phyloP scores from a whole-genome alignment of 108 stramenopile genomes.

The Skeletonema costatum region DNA sequence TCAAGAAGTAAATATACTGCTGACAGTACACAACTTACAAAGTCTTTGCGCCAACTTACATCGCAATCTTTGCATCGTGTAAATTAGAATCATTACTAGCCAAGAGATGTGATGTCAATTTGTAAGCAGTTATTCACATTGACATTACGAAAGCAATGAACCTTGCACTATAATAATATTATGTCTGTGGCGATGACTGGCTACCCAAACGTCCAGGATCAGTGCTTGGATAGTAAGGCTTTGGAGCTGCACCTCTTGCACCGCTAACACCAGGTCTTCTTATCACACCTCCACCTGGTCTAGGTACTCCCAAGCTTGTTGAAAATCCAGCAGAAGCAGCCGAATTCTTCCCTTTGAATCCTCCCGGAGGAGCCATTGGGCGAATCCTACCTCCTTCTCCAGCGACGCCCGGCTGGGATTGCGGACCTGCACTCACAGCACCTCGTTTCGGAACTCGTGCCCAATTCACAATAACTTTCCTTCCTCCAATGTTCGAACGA shows the following conservation, averaged over 20 bases:
- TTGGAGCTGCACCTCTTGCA: conserved; percentile 44
- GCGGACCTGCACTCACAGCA: conserved; percentile 40
- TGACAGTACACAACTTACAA: background rate
- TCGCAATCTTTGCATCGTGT: background rate
- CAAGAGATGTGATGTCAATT: background rate
- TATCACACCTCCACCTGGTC: conserved; percentile 76
- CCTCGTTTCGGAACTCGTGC: conserved; percentile 87
- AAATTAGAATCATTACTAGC: background rate
- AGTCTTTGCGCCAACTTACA: background rate
- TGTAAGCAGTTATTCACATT: background rate
- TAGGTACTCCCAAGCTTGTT: conserved; percentile 47
- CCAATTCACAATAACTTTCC: conserved; percentile 74
- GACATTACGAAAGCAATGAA: background rate
- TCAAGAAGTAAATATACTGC: conserved; percentile 58
- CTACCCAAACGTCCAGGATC: conserved; percentile 79
- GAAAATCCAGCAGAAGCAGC: conserved; percentile 58
- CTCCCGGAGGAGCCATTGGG: conserved; percentile 40
- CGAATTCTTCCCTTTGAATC: conserved; percentile 30
- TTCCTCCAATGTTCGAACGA: conserved; percentile 62
- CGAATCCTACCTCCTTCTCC: conserved; percentile 49
- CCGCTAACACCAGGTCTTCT: conserved; percentile 56
- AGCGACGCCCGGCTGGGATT: conserved; percentile 29
- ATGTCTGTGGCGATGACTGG: conserved; percentile 22
- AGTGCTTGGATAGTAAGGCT: conserved; percentile 87
- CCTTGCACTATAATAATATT: background rate